phyloP scores from a whole-genome alignment of 768 basidiomycete genomes.

The Serendipita sp. region DNA sequence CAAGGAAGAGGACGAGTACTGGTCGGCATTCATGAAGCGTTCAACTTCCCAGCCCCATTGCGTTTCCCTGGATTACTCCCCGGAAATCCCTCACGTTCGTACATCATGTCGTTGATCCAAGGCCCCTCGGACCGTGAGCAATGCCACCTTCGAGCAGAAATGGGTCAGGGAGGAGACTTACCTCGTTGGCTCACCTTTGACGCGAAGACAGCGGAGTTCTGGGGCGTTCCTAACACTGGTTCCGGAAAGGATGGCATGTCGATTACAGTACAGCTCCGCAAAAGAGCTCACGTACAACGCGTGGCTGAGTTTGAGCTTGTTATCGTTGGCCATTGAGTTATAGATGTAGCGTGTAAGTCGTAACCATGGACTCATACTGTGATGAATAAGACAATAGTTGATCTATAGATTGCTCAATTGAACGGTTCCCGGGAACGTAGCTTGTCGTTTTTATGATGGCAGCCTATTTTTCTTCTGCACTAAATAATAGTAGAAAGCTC shows the following conservation, averaged over 20 bases:
- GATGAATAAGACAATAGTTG: too few species aligned
- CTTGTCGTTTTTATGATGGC: too few species aligned
- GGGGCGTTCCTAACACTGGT: background rate
- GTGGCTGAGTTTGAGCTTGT: background rate
- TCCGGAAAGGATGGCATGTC: background rate
- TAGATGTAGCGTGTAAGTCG: too few species aligned
- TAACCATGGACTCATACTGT: too few species aligned
- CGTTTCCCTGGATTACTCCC: background rate
- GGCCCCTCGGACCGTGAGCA: too few species aligned
- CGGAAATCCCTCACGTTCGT: background rate
- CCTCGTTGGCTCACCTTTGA: background rate
- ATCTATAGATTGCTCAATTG: too few species aligned
- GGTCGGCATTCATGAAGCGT: background rate
- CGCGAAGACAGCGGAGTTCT: background rate
- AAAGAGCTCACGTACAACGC: background rate
- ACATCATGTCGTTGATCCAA: background rate
- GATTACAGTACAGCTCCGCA: background rate
- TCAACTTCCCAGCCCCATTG: background rate
- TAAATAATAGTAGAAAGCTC: too few species aligned
- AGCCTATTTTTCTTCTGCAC: too few species aligned
- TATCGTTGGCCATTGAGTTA: background rate
- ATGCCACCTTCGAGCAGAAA: background rate
- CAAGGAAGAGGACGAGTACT: background rate
- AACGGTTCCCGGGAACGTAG: too few species aligned
- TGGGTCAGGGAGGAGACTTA: background rate